A percentile compares a stretch with the other conserved stretches of the same genome.
Evolutionary conservation across 768 basidiomycete genomes (phyloP).

Genomic region (Polyporus arcularius): DNA sequence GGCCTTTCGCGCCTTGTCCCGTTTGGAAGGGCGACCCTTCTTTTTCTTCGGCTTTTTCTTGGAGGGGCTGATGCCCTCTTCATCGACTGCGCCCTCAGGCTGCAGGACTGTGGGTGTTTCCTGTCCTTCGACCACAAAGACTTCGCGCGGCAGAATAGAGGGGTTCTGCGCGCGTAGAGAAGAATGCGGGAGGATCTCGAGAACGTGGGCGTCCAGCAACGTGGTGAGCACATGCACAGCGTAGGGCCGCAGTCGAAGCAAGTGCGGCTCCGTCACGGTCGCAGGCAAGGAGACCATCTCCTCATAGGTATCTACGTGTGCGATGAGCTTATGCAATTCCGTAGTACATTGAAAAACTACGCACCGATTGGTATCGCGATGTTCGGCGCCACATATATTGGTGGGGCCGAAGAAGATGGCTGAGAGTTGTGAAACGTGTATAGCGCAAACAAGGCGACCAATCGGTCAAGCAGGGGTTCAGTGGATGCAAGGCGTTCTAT

Average conservation of each 20-base stretch:
- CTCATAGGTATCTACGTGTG: constrained; percentile 53
- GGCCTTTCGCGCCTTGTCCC: constrained; percentile 58
- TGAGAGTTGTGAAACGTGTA: constrained; percentile 75
- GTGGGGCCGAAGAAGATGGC: constrained; percentile 53
- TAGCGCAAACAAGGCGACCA: constrained; percentile 64
- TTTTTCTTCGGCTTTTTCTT: constrained; percentile 36
- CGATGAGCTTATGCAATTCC: not conserved
- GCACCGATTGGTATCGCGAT: constrained; percentile 64
- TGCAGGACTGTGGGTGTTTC: constrained; percentile 25
- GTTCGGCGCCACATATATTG: constrained; percentile 50
- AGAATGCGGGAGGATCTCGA: constrained; percentile 62
- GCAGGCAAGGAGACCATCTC: constrained; percentile 52
- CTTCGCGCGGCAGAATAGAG: constrained; percentile 67
- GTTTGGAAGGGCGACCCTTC: constrained; percentile 64
- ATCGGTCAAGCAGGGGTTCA: constrained; percentile 55
- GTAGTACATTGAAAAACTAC: constrained; percentile 18
- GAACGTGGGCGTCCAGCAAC: constrained; percentile 50
- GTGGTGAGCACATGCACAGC: constrained; percentile 49
- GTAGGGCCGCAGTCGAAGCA: constrained; percentile 51
- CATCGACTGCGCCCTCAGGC: not conserved
- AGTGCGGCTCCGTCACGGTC: constrained; percentile 39
- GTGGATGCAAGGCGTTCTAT: constrained; percentile 55
- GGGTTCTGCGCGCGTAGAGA: constrained; percentile 56
- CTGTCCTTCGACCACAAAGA: constrained; percentile 46
- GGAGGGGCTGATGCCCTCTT: constrained; percentile 13